Evolutionary conservation across 352 stramenopile genomes (phyloP).

Genomic region (Pythium scleroteichum): DNA sequence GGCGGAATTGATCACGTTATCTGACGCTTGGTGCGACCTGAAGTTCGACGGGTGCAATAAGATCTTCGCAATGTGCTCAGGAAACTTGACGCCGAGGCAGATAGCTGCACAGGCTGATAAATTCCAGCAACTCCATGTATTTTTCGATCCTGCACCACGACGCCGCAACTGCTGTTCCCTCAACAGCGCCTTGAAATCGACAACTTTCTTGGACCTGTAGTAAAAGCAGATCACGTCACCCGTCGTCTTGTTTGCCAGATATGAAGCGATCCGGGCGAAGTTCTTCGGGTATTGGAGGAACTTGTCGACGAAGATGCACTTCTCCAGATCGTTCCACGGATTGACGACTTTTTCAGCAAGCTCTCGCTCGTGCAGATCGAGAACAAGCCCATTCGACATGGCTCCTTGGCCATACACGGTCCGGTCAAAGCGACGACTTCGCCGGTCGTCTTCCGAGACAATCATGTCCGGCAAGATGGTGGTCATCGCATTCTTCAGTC

Average conservation of each 20-base stretch:
- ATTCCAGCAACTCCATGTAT: slow-evolving; percentile 90
- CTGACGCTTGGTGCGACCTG: slow-evolving; percentile 80
- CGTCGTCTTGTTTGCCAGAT: slow-evolving; percentile 94
- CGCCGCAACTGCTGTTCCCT: slow-evolving; percentile 87
- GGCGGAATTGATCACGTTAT: slow-evolving; percentile 83
- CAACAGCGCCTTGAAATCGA: slow-evolving; percentile 96
- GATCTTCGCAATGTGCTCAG: slow-evolving; percentile 57
- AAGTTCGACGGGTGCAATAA: slow-evolving; percentile 84
- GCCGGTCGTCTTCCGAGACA: slow-evolving; percentile 54
- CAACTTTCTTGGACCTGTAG: slow-evolving; percentile 97
- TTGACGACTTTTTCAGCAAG: slow-evolving; percentile 86
- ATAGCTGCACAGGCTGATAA: slow-evolving; percentile 80
- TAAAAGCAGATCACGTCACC: slow-evolving; percentile 98
- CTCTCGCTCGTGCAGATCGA: slow-evolving; percentile 67
- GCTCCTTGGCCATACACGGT: slow-evolving; percentile 60
- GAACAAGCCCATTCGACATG: slow-evolving; percentile 61
- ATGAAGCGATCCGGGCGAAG: slow-evolving; percentile 96
- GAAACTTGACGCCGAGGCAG: slow-evolving; percentile 82
- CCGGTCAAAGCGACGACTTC: slow-evolving; percentile 51
- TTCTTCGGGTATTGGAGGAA: slow-evolving; percentile 99
- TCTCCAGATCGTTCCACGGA: slow-evolving; percentile 98
- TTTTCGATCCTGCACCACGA: slow-evolving; percentile 82
- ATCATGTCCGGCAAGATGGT: slow-evolving; percentile 88
- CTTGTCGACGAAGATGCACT: slow-evolving; percentile 99
- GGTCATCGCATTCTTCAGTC: slow-evolving; percentile 80